These are phyloP conservation scores for Paraurostyla sp. DNA, from an alignment of 73 alveolate genomes.

Conservation along the genomic window DNA sequence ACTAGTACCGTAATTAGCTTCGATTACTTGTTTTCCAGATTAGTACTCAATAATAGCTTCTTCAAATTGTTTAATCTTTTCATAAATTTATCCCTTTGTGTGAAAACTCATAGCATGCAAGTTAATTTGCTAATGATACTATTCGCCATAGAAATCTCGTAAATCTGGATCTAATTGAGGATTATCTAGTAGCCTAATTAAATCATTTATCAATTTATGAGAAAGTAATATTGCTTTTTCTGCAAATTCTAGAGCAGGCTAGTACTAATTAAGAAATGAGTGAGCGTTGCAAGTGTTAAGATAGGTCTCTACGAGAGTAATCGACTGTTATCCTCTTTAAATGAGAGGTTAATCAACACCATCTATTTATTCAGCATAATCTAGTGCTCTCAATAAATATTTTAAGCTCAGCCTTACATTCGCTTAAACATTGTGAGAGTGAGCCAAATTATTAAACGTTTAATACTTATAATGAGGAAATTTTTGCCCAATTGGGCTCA, in stretches of 20 bases:
- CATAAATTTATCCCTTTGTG: constrained; percentile 30
- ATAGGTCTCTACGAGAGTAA: constrained; percentile 40
- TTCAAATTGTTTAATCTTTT: constrained; percentile 7
- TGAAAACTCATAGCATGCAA: constrained; percentile 25
- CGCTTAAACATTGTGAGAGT: constrained; percentile 28
- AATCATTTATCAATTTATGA: not conserved
- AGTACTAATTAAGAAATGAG: not conserved
- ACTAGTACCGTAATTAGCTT: not conserved
- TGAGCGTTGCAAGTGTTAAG: constrained; percentile 29
- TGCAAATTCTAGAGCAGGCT: constrained; percentile 41
- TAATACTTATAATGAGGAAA: constrained; percentile 6
- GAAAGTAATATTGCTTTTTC: constrained; percentile 25
- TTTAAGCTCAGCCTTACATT: constrained; percentile 41
- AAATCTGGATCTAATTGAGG: not conserved
- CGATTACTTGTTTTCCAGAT: constrained; percentile 28
- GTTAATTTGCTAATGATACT: not conserved
- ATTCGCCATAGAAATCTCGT: not conserved
- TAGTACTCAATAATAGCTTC: constrained; percentile 5
- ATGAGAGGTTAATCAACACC: constrained; percentile 3
- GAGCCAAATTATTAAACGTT: constrained; percentile 35
- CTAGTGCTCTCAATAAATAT: constrained; percentile 26
- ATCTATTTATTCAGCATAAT: not conserved
- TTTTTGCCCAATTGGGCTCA: not conserved
- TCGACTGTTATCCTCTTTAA: not conserved
- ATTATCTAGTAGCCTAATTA: not conserved